Conservation (phyloP, 345 rosid species). For the Sonneratia caseolaris region DNA sequence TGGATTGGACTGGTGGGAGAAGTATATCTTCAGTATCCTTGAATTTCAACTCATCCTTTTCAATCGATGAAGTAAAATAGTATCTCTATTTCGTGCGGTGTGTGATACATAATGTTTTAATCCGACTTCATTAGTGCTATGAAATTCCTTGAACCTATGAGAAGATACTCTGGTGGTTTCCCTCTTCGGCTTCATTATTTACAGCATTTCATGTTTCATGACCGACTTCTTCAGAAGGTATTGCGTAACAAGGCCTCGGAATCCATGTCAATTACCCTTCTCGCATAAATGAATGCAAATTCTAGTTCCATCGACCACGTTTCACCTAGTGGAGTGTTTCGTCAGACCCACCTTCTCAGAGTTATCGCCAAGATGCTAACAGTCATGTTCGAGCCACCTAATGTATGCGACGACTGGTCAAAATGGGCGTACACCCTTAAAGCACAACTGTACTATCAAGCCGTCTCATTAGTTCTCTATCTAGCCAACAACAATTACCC, state of each 20-base stretch:
- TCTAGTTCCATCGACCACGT: too few species aligned
- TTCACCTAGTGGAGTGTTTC: too few species aligned
- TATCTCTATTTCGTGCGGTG: not conserved
- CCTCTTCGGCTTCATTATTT: not conserved
- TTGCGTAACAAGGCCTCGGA: not conserved
- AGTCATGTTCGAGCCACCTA: too few species aligned
- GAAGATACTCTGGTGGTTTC: not conserved
- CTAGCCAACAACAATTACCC: too few species aligned
- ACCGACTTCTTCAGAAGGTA: not conserved
- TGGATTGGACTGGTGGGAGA: constrained; percentile 10
- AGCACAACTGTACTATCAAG: too few species aligned
- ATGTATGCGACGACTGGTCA: too few species aligned
- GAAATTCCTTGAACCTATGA: not conserved
- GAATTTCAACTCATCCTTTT: not conserved
- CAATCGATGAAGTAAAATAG: not conserved
- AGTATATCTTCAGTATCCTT: not conserved
- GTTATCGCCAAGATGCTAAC: too few species aligned
- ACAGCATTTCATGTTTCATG: not conserved
- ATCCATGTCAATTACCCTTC: too few species aligned
- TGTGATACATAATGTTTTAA: not conserved
- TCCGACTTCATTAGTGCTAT: not conserved
- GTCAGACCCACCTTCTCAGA: too few species aligned
- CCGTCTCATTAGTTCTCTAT: too few species aligned
- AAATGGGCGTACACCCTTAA: too few species aligned
- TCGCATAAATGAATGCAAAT: too few species aligned